These are phyloP conservation scores for Laguncularia racemosa DNA, from an alignment of 345 rosid genomes.

Conservation along the genomic window DNA sequence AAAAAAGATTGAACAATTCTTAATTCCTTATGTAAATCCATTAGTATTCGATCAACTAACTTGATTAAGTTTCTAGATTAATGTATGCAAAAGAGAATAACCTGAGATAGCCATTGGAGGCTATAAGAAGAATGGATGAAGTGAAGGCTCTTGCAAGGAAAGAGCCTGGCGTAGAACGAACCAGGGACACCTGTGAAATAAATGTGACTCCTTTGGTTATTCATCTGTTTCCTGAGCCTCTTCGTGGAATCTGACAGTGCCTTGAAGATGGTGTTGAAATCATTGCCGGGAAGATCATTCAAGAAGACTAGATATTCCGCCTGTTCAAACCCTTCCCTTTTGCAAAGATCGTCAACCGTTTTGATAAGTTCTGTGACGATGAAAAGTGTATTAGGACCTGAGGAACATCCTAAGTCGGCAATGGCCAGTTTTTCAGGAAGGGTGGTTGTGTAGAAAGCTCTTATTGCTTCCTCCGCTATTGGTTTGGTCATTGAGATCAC, in stretches of 20 bases:
- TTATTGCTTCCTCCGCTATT: neutral
- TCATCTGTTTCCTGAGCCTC: neutral
- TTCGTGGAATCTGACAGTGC: constrained; percentile 13
- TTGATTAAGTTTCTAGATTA: no score
- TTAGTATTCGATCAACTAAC: no score
- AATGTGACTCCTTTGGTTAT: constrained; percentile 1
- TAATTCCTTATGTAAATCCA: neutral
- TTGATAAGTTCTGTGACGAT: neutral
- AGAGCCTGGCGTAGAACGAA: constrained; percentile 46
- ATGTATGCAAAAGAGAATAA: no score
- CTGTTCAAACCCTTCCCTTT: no score
- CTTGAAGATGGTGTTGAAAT: constrained; percentile 31
- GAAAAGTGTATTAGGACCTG: constrained; percentile 5
- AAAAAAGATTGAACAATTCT: no score
- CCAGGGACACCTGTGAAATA: constrained; percentile 38
- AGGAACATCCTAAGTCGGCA: constrained; percentile 7
- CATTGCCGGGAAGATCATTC: constrained; percentile 40
- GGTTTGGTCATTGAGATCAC: constrained; percentile 2
- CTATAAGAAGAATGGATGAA: constrained; percentile 20
- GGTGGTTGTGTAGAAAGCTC: neutral
- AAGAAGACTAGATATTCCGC: neutral
- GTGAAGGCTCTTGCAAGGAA: constrained; percentile 23
- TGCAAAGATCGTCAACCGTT: neutral
- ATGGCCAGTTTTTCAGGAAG: neutral
- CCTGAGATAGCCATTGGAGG: no score